Conservation (phyloP, 2,329 filamentous ascomycete genomes). For the Aspergillus ochraceus region DNA sequence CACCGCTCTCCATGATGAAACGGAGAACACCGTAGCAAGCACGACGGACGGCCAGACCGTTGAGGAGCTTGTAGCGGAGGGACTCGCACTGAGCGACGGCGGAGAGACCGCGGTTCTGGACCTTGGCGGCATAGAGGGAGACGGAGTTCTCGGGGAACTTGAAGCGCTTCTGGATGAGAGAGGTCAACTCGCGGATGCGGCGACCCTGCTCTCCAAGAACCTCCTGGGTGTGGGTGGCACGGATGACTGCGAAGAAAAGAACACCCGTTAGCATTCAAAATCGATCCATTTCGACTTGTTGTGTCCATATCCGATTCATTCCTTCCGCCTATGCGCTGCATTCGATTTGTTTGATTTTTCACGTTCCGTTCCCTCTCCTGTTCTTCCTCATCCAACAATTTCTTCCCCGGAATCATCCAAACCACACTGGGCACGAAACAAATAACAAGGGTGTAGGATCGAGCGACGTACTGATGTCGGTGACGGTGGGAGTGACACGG, state of each 20-base stretch:
- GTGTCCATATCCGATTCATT: slow-evolving; percentile 3
- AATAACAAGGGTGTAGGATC: slow-evolving; percentile 19
- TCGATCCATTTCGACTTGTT: slow-evolving; percentile 10
- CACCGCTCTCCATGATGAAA: slow-evolving; percentile 99
- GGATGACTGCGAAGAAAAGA: slow-evolving; percentile 67
- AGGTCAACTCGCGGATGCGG: slow-evolving; percentile 99
- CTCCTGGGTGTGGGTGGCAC: slow-evolving; percentile 99
- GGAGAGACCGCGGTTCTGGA: slow-evolving; percentile 99
- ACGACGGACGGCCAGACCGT: slow-evolving; percentile 96
- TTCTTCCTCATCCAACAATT: not conserved
- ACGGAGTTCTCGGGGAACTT: slow-evolving; percentile 99
- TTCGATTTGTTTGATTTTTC: not conserved
- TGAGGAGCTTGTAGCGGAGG: slow-evolving; percentile 99
- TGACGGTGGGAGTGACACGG: slow-evolving; percentile 98
- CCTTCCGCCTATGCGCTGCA: not conserved
- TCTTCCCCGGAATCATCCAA: slow-evolving; percentile 5
- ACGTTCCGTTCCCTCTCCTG: not conserved
- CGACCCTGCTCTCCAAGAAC: slow-evolving; percentile 99
- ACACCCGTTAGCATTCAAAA: slow-evolving; percentile 34
- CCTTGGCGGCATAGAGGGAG: slow-evolving; percentile 99
- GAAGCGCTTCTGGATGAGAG: slow-evolving; percentile 99
- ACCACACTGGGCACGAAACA: slow-evolving; percentile 12
- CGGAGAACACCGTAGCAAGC: slow-evolving; percentile 99
- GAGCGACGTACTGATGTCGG: slow-evolving; percentile 78
- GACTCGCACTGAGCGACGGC: slow-evolving; percentile 99